Conservation (phyloP, 2,329 filamentous ascomycete genomes). For the Trichoderma harzianum region DNA sequence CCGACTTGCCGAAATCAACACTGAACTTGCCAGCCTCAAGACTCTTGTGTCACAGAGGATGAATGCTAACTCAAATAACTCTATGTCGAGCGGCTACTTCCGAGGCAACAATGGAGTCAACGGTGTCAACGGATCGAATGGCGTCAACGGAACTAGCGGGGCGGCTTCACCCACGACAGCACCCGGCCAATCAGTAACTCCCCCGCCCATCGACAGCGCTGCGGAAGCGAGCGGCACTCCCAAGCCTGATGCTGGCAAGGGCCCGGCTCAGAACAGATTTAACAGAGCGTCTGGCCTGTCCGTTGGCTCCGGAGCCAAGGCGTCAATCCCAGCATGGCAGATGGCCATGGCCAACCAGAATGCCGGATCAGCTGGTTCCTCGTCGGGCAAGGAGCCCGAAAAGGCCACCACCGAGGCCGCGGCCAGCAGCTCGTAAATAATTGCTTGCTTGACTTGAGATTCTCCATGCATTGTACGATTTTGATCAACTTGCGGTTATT, state of each 20-base stretch:
- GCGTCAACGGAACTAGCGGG: slow-evolving; percentile 23
- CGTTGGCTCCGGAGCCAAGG: slow-evolving; percentile 46
- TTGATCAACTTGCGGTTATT: not conserved
- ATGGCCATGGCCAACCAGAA: slow-evolving; percentile 63
- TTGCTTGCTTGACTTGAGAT: not conserved
- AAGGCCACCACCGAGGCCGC: slow-evolving; percentile 2
- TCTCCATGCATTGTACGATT: slow-evolving; percentile 8
- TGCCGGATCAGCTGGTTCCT: slow-evolving; percentile 11
- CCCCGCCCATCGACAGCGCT: slow-evolving; percentile 19
- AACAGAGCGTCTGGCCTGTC: slow-evolving; percentile 39
- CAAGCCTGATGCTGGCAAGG: slow-evolving; percentile 33
- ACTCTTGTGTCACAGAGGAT: slow-evolving; percentile 70
- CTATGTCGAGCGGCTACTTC: slow-evolving; percentile 24
- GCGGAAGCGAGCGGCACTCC: slow-evolving; percentile 28
- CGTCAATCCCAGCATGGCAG: slow-evolving; percentile 78
- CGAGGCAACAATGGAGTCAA: slow-evolving; percentile 24
- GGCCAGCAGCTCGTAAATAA: slow-evolving; percentile 16
- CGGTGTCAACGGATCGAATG: not conserved
- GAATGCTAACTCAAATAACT: slow-evolving; percentile 35
- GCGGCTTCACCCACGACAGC: slow-evolving; percentile 21
- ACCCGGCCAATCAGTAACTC: slow-evolving; percentile 6
- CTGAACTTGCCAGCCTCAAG: slow-evolving; percentile 89
- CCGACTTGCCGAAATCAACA: slow-evolving; percentile 78
- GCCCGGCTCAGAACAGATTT: slow-evolving; percentile 28
- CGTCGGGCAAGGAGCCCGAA: slow-evolving; percentile 6